Evolutionary conservation across 208 protist species (phyloP), one percentile per base, ranked within the genome.

Genomic region (Trypanosoma congolense): DNA sequence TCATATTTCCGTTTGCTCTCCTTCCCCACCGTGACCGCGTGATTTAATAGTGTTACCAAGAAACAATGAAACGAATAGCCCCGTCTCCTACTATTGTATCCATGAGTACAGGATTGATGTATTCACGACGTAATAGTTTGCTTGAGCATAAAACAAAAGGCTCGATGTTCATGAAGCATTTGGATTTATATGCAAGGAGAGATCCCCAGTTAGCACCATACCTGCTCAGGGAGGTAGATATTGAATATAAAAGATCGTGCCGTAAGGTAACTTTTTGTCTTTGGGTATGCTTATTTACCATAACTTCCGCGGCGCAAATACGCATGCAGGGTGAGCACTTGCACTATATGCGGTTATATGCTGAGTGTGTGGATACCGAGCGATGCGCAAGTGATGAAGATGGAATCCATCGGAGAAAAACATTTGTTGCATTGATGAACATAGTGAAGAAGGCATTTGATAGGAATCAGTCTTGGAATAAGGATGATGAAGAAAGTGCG

Each of bases 201-300:
- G 89, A 95, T 61, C 73, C 78, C 8, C 89, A 95, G 58, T 70
- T 95, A 14, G 89, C 85, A 5, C 89, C 89, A 16, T 95, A 90
- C 44, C 67, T 95, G 24, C 70, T 95, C n/a, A 80, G 83, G 16
- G 85, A 95, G 50, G 80, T 95, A 4, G 89, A 95, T 46, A 90
- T 92, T 63, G 89, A 95, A 59, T 93, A 80, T 66, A 92, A 95
- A 63, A 73, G 89, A 26, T 84, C 83, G 52, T 95, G 89, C 48
- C 60, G 83, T 26, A 95, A 95, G 52, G 85, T 92, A 3, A 63
- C 73, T 4, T 95, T 90, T 58, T 49, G 90, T n/a, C 12, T 85
- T 22, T 95, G 89, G 86, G 48, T 92, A 18, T 64, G 60, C 45
- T 65, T 93, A 29, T 87, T 92, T 54, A 87, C 77, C n/a, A 53